These are phyloP conservation scores for Sophora flavescens DNA, from an alignment of 306 rosid species.

Conservation along the genomic window DNA sequence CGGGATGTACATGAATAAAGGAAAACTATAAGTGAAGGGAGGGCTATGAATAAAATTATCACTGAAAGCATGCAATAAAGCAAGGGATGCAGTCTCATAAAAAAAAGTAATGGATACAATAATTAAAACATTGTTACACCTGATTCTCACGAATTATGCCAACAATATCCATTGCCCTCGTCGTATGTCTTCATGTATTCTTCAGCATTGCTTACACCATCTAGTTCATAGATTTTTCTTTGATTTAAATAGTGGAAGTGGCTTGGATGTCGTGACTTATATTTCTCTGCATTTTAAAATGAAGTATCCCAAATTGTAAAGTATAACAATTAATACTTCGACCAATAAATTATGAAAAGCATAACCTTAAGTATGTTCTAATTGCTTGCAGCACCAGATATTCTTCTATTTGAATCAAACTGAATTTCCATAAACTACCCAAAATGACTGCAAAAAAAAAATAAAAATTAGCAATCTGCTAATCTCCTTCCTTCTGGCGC, in stretches of 20 bases:
- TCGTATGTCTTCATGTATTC: conserved; percentile 82
- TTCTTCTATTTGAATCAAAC: conserved; percentile 93
- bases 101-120: too few relatives aligned
- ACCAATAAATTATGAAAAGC: conserved; percentile 37
- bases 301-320: conserved; percentile 48
- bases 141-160: conserved; percentile 83
- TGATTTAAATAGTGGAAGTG: conserved; percentile 93
- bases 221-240: too few relatives aligned
- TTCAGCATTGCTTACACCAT: too few relatives aligned
- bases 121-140: conserved; percentile 59
- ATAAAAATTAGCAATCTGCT: conserved; percentile 25
- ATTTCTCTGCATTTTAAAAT: conserved; percentile 87
- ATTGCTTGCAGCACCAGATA: conserved; percentile 99
- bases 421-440: conserved; percentile 99
- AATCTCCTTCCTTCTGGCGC: too few relatives aligned
- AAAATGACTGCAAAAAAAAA: conserved; percentile 77
- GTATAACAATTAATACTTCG: conserved; percentile 40
- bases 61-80: conserved; percentile 33
- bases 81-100: too few relatives aligned
- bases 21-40: conserved; percentile 20
- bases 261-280: conserved; percentile 81
- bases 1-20: too few relatives aligned
- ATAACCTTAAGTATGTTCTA: conserved; percentile 76
- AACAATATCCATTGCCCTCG: conserved; percentile 97
- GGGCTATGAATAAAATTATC: conserved; percentile 18